These are phyloP conservation scores for Vairimorpha ceranae DNA, from an alignment of 371 early-diverging fungal genomes.

Conservation along the genomic window DNA sequence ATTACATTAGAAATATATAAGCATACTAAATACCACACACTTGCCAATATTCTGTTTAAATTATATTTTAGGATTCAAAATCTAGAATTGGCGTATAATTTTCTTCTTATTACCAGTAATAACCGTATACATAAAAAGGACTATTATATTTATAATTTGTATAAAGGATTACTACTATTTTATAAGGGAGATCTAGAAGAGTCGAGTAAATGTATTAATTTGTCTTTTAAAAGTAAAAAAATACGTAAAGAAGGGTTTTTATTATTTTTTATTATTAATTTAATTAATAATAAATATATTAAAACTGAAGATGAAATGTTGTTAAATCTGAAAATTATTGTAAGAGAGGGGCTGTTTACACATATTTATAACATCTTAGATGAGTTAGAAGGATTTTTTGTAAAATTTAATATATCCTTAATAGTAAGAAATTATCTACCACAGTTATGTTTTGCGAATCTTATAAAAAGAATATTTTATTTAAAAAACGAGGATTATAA, in stretches of 20 bases:
- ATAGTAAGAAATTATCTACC: neutral
- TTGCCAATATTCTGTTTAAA: neutral
- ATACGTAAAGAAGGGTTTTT: neutral
- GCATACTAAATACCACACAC: neutral
- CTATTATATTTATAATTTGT: constrained; percentile 16
- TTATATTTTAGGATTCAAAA: constrained; percentile 6
- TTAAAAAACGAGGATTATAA: neutral
- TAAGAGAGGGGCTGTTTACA: neutral
- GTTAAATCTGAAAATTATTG: neutral
- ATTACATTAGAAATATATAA: neutral
- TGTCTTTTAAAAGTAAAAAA: constrained; percentile 3
- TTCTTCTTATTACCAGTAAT: neutral
- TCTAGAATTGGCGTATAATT: constrained; percentile 7
- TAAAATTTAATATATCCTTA: neutral
- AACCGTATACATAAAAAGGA: neutral
- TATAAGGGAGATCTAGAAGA: constrained; percentile 10
- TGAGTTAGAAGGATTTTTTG: neutral
- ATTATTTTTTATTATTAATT: constrained; percentile 17
- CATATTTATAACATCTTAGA: neutral
- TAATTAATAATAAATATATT: constrained; percentile 16
- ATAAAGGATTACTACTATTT: constrained; percentile 12
- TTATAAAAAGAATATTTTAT: neutral
- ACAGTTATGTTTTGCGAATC: constrained; percentile 15
- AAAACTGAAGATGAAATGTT: neutral
- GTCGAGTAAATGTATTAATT: neutral